Base-by-base conservation (phyloP, 176 grass and related monocot genomes). In the Secale cereale region DNA sequence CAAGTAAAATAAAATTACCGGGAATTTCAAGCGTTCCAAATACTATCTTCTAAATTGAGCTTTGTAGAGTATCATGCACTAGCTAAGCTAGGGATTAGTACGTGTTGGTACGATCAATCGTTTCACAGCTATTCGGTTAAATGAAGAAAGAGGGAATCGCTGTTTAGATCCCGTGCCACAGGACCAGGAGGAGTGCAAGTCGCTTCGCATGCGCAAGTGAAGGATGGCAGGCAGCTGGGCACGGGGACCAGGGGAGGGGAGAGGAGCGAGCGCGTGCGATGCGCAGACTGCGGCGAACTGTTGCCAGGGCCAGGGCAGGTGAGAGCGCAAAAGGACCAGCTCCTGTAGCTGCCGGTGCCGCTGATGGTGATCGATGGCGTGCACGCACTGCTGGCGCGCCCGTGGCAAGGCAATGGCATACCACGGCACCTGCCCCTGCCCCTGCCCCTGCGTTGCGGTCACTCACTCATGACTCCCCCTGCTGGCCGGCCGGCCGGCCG, bases 301-400 rank as follows among this genome's bases (percentile, higher is more conserved):
- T 79, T 27, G 70, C 31, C 37, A 67, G 45, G 26, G 4, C 50
- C 20, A 36, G 31, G 23, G 20, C 3, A 32, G 10, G 1, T n/a
- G n/a, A n/a, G n/a, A n/a, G n/a, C n/a, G n/a, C n/a, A 26, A 78
- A 78, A 61, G 56, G 76, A 59, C 77, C 80, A 82, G 68, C 46
- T 83, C 20, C 48, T 66, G 54, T 78, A 60, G 75, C 20, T 35
- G 52, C 11, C 7, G 64, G 29, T 65, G 63, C 28, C 6, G 64
- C 52, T 57, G 54, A 57, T 9, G 54, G 54, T 52, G 48, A 57
- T 57, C 16, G 54, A 22, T 33, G 31, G 19, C 31, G 14, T 69
- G 66, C 66, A 37, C 17, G 37, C 29, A 30, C 4, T 33, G 4
- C 40, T 64, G 77, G 59, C 35, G 77, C 27, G 36, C 59, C 59